These are phyloP conservation scores for Exophiala oligosperma DNA, from an alignment of 2,329 filamentous ascomycete genomes.

Conservation along the genomic window DNA sequence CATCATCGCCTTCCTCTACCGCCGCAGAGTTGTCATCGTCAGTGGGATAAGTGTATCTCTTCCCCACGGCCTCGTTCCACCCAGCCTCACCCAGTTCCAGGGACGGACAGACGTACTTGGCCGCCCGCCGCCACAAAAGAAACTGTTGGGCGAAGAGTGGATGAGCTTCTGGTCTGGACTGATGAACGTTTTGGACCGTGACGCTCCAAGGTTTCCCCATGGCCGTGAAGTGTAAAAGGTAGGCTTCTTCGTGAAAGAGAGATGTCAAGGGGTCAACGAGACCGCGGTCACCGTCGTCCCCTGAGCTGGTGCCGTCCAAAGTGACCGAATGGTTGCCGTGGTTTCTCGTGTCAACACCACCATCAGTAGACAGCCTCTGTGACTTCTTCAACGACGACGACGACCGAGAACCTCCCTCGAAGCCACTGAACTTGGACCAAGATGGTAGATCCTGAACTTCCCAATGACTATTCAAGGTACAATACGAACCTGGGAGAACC, in stretches of 20 bases:
- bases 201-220: conserved; percentile 5
- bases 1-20: background rate
- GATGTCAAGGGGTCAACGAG: conserved; percentile 6
- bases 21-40: background rate
- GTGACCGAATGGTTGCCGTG: no score
- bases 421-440: background rate
- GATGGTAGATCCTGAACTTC: background rate
- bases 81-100: background rate
- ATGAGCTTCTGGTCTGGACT: conserved; percentile 3
- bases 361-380: no score
- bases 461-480: conserved; percentile 9
- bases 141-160: conserved; percentile 10
- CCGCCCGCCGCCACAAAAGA: conserved; percentile 7
- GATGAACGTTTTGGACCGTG: background rate
- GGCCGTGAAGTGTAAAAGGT: conserved; percentile 8
- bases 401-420: background rate
- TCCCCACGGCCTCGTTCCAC: background rate
- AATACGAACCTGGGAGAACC: background rate
- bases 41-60: background rate
- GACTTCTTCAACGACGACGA: no score
- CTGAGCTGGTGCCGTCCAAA: background rate
- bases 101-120: conserved; percentile 5
- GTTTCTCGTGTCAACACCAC: no score
- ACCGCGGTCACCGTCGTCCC: background rate
- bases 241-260: conserved; percentile 3